Conservation (phyloP, 2,329 filamentous ascomycete genomes). For the Westerdykella sp. region DNA sequence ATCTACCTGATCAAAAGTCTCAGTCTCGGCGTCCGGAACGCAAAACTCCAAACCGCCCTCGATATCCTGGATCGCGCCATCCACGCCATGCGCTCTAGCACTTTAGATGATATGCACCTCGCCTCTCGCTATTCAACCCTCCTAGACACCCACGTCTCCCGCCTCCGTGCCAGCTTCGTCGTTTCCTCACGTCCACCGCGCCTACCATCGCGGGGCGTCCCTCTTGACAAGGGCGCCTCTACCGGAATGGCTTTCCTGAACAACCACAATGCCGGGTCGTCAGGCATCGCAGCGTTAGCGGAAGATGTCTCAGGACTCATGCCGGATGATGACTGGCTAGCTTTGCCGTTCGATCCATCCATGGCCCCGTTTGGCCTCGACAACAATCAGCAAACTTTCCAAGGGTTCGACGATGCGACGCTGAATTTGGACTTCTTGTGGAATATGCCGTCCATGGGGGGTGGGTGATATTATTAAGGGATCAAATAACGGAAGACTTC, state of each 20-base stretch:
- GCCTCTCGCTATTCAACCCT: constrained; percentile 47
- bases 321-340: constrained; percentile 36
- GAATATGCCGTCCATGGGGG: constrained; percentile 24
- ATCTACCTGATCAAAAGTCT: constrained; percentile 51
- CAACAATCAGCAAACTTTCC: constrained; percentile 26
- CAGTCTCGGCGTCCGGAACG: constrained; percentile 45
- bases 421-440: constrained; percentile 33
- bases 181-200: constrained; percentile 33
- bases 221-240: constrained; percentile 25
- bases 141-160: constrained; percentile 39
- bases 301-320: constrained; percentile 32
- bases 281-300: constrained; percentile 29
- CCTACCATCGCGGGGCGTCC: constrained; percentile 26
- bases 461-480: not conserved
- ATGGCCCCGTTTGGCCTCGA: constrained; percentile 37
- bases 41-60: constrained; percentile 45
- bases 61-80: constrained; percentile 46
- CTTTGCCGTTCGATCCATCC: constrained; percentile 35
- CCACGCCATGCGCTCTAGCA: constrained; percentile 43
- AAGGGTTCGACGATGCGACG: constrained; percentile 35
- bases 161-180: constrained; percentile 33
- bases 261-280: constrained; percentile 32
- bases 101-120: constrained; percentile 48
- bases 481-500: no score
- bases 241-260: constrained; percentile 34